Evolutionary conservation across 805 yeast genomes (phyloP).

Genomic region (Barnettozyma pratensis): DNA sequence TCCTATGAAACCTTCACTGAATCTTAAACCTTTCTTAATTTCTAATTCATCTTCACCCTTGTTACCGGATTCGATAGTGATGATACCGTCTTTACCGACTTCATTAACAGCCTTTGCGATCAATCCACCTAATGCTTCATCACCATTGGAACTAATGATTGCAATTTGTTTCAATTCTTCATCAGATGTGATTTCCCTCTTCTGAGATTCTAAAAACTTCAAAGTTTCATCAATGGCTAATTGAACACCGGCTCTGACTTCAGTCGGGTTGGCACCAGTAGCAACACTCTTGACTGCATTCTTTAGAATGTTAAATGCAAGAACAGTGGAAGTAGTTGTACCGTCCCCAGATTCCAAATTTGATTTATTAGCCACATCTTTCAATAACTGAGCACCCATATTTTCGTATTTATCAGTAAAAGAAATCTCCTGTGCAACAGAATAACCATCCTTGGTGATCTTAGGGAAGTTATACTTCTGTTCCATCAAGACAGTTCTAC

Average conservation of each 20-base stretch:
- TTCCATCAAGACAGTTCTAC: conserved; percentile 94
- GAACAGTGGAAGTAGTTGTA: conserved; percentile 94
- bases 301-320: conserved; percentile 92
- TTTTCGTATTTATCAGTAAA: conserved; percentile 90
- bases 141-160: conserved; percentile 96
- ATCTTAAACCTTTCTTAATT: conserved; percentile 97
- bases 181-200: conserved; percentile 88
- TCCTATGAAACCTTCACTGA: conserved; percentile 94
- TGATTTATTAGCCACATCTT: conserved; percentile 96
- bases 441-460: conserved; percentile 98
- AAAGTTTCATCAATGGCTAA: conserved; percentile 95
- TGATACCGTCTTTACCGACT: conserved; percentile 98
- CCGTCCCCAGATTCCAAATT: conserved; percentile 99
- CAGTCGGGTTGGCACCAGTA: conserved; percentile 99
- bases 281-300: conserved; percentile 96
- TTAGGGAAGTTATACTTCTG: conserved; percentile 96
- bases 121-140: conserved; percentile 82
- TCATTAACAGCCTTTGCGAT: conserved; percentile 96
- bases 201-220: conserved; percentile 73
- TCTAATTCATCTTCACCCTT: conserved; percentile 94
- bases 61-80: conserved; percentile 96
- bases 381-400: conserved; percentile 91
- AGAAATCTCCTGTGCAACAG: conserved; percentile 84
- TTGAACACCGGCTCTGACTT: conserved; percentile 94
- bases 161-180: conserved; percentile 98